Base-by-base conservation (phyloP, 306 rosid species). In the Rosa persica region DNA sequence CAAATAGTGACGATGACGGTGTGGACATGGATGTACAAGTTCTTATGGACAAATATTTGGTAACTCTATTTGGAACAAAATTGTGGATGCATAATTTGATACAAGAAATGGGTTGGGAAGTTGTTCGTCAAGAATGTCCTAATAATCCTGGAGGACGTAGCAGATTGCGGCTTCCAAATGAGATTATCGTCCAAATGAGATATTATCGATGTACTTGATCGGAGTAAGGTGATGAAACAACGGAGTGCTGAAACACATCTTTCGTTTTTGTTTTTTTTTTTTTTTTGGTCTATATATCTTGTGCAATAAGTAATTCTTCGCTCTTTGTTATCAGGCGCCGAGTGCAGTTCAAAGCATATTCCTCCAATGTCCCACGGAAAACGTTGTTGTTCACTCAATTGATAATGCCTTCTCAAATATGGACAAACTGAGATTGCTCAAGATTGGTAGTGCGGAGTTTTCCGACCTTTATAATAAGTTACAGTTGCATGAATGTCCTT, bases 51-150 rank as follows among this genome's bases (percentile, higher is more conserved):
- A 78, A 70, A 34, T 78, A 73, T 60, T 70, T 71, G 2, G 3
- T 71, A 7, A 47, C 64, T 6, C 15, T 22, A 3, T 43, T 68
- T n/a, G 72, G 74, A 27, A 67, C 25, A 6, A 47, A 79, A 44
- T n/a, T 79, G 67, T 44, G 75, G 76, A 79, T 79, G 82, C 82
- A 79, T 72, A 78, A 79, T 62, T 61, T 72, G 78, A 79, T 79
- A 4, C 82, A 79, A 38, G 78, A 72, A 61, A 46, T 79, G 82
- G 82, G 82, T 72, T 47, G 67, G 22, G 52, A 48, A 38, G 51
- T 79, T 49, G 82, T 79, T 48, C 9, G 65, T 12, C 4, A 52
- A 79, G 62, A 80, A 12, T 72, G 23, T 2, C 78, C 36, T 2
- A 3, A 65, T 38, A 39, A 79, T 17, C 66, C 64, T 10, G 78